phyloP scores from a whole-genome alignment of 164 flowering plant genomes.

The Magnolia officinalis region DNA sequence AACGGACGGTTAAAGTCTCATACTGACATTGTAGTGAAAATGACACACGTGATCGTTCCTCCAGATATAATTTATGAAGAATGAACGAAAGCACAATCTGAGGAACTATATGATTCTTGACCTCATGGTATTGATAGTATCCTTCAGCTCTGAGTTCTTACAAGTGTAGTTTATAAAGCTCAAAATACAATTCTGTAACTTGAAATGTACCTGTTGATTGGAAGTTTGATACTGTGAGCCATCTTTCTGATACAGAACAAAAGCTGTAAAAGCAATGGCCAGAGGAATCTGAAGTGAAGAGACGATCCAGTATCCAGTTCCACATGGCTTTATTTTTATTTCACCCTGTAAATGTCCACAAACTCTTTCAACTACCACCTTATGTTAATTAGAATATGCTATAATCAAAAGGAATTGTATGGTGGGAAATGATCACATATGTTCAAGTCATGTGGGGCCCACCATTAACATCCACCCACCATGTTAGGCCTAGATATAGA shows the following conservation, averaged over 20 bases:
- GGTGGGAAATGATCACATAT: background rate
- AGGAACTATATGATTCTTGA: no score
- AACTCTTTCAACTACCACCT: background rate
- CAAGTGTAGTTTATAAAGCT: no score
- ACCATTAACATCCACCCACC: no score
- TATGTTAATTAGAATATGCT: background rate
- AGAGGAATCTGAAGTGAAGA: constrained; percentile 57
- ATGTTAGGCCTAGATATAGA: no score
- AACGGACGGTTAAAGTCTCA: no score
- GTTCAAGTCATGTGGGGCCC: background rate
- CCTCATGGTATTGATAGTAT: no score
- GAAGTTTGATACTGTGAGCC: constrained; percentile 8
- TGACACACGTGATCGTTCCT: no score
- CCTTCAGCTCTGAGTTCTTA: no score
- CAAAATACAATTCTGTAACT: background rate
- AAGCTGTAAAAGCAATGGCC: constrained; percentile 47
- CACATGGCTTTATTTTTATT: constrained; percentile 43
- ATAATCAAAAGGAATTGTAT: background rate
- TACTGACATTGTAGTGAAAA: no score
- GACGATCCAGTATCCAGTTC: constrained; percentile 53
- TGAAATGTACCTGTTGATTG: constrained; percentile 27
- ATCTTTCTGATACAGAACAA: constrained; percentile 26
- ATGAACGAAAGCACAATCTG: no score
- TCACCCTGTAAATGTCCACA: constrained; percentile 38
- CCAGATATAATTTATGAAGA: no score